A percentile compares a stretch with the other conserved stretches of the same genome.
phyloP scores from a whole-genome alignment of 805 yeast genomes.

The Pachysolen tannophilus region DNA sequence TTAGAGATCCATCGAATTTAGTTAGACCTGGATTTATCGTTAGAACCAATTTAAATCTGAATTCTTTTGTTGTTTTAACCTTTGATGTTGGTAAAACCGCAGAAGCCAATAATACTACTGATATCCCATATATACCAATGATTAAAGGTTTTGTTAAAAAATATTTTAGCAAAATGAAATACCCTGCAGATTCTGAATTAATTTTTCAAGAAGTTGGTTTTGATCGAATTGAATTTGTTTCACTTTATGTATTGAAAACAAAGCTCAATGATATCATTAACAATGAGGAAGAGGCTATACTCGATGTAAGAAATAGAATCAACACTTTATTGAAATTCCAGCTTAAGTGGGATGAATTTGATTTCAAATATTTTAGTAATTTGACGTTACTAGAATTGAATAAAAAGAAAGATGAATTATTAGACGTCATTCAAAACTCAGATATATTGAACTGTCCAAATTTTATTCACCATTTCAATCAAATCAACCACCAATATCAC shows the following conservation, averaged over 20 bases:
- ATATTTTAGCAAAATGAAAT: slow-evolving; percentile 26
- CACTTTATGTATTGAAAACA: slow-evolving; percentile 27
- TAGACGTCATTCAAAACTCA: slow-evolving; percentile 1
- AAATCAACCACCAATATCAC: slow-evolving; percentile 35
- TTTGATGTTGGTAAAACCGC: slow-evolving; percentile 35
- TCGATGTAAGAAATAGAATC: slow-evolving; percentile 28
- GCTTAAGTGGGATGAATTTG: slow-evolving; percentile 33
- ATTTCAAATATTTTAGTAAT: slow-evolving; percentile 28
- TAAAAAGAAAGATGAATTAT: slow-evolving; percentile 27
- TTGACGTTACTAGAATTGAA: slow-evolving; percentile 28
- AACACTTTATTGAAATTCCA: slow-evolving; percentile 27
- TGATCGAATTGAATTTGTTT: slow-evolving; percentile 34
- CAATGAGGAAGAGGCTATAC: slow-evolving; percentile 27
- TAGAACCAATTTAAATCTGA: slow-evolving; percentile 28
- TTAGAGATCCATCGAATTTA: slow-evolving; percentile 29
- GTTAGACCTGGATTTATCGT: slow-evolving; percentile 48
- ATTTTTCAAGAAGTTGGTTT: slow-evolving; percentile 30
- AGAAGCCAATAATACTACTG: slow-evolving; percentile 15
- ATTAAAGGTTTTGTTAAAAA: slow-evolving; percentile 22
- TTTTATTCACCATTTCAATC: slow-evolving; percentile 36
- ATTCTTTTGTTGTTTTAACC: slow-evolving; percentile 30
- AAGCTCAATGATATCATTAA: slow-evolving; percentile 27
- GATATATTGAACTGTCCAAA: slow-evolving; percentile 27
- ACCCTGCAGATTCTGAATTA: slow-evolving; percentile 8
- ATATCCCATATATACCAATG: slow-evolving; percentile 31